Conservation (phyloP, 2,329 filamentous ascomycete genomes). For the Neodidymelliopsis sp. region DNA sequence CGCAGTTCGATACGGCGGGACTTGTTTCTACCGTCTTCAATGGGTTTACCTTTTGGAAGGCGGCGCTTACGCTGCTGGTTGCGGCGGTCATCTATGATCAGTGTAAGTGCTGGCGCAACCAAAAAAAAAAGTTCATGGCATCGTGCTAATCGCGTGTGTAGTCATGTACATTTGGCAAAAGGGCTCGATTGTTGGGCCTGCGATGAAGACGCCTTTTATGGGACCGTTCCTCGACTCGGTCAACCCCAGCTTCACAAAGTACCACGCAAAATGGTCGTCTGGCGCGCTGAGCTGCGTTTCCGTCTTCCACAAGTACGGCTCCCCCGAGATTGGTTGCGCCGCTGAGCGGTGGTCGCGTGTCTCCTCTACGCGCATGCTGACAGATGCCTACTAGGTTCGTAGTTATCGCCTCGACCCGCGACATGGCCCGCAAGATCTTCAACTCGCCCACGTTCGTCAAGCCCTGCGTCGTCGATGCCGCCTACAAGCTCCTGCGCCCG, state of each 20-base stretch:
- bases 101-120: slow-evolving; percentile 64
- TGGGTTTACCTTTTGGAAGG: slow-evolving; percentile 40
- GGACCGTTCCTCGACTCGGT: slow-evolving; percentile 95
- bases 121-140: not conserved
- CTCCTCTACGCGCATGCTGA: slow-evolving; percentile 21
- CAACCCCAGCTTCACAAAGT: slow-evolving; percentile 89
- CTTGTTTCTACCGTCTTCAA: slow-evolving; percentile 42
- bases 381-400: slow-evolving; percentile 74
- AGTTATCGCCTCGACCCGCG: slow-evolving; percentile 92
- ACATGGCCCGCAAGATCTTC: slow-evolving; percentile 96
- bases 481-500: slow-evolving; percentile 88
- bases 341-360: slow-evolving; percentile 7
- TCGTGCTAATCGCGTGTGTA: slow-evolving; percentile 55
- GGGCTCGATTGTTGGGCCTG: slow-evolving; percentile 56
- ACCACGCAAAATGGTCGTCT: slow-evolving; percentile 90
- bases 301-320: slow-evolving; percentile 91
- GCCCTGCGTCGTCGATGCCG: slow-evolving; percentile 93
- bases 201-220: slow-evolving; percentile 63
- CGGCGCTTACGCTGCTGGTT: slow-evolving; percentile 68
- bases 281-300: slow-evolving; percentile 95
- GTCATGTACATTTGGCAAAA: slow-evolving; percentile 58
- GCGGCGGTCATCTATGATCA: slow-evolving; percentile 88
- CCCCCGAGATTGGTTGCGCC: not conserved
- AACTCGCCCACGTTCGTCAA: slow-evolving; percentile 93
- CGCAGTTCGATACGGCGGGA: slow-evolving; percentile 41